These are phyloP conservation scores for Sporothrix pseudoabietina DNA, from an alignment of 2,329 filamentous ascomycete genomes.

Conservation along the genomic window DNA sequence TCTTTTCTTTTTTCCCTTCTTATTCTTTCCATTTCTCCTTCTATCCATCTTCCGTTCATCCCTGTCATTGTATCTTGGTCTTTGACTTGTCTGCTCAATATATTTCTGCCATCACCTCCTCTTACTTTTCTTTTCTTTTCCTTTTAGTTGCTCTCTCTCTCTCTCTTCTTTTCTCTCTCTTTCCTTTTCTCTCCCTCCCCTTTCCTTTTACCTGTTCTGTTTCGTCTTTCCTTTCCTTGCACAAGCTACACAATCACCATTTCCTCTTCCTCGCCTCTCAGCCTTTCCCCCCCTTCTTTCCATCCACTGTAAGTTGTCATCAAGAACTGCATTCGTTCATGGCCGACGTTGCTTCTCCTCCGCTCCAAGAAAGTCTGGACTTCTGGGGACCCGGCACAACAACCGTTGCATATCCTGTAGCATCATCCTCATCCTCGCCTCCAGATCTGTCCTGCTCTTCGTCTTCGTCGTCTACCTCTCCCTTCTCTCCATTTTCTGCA, in stretches of 20 bases:
- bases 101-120: constrained; percentile 16
- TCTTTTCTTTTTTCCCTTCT: background rate
- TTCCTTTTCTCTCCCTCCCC: background rate
- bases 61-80: constrained; percentile 18
- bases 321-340: constrained; percentile 39
- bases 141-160: background rate
- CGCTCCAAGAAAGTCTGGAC: constrained; percentile 41
- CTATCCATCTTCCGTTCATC: constrained; percentile 7
- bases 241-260: background rate
- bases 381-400: constrained; percentile 40
- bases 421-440: constrained; percentile 33
- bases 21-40: constrained; percentile 4
- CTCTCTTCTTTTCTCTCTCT: constrained; percentile 2
- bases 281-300: background rate
- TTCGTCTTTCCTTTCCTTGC: background rate
- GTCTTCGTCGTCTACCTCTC: constrained; percentile 20
- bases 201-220: background rate
- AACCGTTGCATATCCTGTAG: constrained; percentile 38
- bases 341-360: constrained; percentile 43
- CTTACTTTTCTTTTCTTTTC: background rate
- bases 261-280: background rate
- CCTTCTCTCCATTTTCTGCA: constrained; percentile 17
- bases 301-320: constrained; percentile 28
- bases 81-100: constrained; percentile 12
- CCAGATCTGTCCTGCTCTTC: constrained; percentile 21